phyloP scores from a whole-genome alignment of 176 grass and related monocot genomes.

The Paspalum vaginatum region DNA sequence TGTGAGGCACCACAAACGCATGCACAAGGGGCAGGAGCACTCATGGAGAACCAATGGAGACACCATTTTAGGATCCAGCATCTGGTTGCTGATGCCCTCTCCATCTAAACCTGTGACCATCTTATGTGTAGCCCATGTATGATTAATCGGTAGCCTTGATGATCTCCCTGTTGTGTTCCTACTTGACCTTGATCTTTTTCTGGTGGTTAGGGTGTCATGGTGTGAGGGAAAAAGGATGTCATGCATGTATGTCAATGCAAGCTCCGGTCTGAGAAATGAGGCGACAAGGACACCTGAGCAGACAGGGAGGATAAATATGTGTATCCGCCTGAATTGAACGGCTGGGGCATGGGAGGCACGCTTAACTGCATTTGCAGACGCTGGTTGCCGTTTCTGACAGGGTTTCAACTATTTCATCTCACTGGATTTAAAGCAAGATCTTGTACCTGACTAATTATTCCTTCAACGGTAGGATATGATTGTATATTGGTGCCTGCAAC shows the following conservation, averaged over 20 bases:
- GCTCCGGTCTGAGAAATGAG: constrained; percentile 33
- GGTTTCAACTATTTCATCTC: not conserved
- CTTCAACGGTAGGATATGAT: not conserved
- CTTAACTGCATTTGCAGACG: not conserved
- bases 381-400: not conserved
- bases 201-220: constrained; percentile 40
- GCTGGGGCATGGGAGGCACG: not conserved
- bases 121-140: not conserved
- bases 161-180: not conserved
- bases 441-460: not conserved
- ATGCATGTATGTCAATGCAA: constrained; percentile 18
- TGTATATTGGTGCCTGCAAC: not conserved
- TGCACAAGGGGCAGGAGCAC: not conserved
- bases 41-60: constrained; percentile 3
- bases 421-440: not conserved
- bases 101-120: constrained; percentile 20
- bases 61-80: constrained; percentile 8
- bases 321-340: too few relatives aligned
- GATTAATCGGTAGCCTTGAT: not conserved
- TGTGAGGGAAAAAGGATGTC: not conserved
- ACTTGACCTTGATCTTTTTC: constrained; percentile 24
- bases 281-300: constrained; percentile 32
- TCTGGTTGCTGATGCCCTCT: not conserved
- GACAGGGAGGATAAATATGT: constrained; percentile 22
- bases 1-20: constrained; percentile 25